These are phyloP conservation scores for Tolypocladium guangdongense DNA, from an alignment of 2,329 filamentous ascomycete species.

Conservation along the genomic window DNA sequence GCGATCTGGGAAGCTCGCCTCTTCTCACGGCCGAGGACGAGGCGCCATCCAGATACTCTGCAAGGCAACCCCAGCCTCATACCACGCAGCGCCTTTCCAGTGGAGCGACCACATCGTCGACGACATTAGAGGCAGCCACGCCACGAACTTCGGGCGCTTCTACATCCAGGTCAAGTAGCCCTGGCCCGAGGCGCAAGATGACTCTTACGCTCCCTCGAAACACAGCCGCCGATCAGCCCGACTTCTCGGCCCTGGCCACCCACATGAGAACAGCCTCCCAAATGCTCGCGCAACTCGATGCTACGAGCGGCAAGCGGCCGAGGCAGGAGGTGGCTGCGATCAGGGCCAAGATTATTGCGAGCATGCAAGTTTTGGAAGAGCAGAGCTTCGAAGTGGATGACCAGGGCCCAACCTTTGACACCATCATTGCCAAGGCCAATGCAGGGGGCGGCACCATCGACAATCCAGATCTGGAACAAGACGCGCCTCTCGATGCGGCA, in stretches of 20 bases:
- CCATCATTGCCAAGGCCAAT: constrained; percentile 65
- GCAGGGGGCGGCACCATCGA: constrained; percentile 29
- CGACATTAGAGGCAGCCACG: constrained; percentile 49
- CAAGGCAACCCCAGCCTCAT: constrained; percentile 17
- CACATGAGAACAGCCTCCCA: constrained; percentile 82
- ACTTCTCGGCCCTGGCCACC: constrained; percentile 72
- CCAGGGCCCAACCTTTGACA: constrained; percentile 65
- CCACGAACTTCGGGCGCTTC: constrained; percentile 60
- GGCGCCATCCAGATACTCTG: constrained; percentile 14
- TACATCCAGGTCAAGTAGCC: constrained; percentile 58
- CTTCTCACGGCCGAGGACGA: constrained; percentile 51
- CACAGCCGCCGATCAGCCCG: constrained; percentile 55
- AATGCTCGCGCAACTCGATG: constrained; percentile 75
- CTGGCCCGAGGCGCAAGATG: constrained; percentile 48
- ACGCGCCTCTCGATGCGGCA: constrained; percentile 35
- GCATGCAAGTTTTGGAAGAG: constrained; percentile 80
- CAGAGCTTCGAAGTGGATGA: constrained; percentile 73
- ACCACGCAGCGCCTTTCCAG: constrained; percentile 47
- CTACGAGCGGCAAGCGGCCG: constrained; percentile 69
- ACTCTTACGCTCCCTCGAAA: constrained; percentile 45
- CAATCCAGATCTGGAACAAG: constrained; percentile 44
- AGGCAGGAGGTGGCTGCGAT: constrained; percentile 75
- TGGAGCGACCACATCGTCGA: constrained; percentile 48
- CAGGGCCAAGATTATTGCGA: constrained; percentile 76
- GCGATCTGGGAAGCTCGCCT: constrained; percentile 65